Evolutionary conservation across 2,329 filamentous ascomycete genomes (phyloP).

Genomic region (Plectosphaerella sp.): DNA sequence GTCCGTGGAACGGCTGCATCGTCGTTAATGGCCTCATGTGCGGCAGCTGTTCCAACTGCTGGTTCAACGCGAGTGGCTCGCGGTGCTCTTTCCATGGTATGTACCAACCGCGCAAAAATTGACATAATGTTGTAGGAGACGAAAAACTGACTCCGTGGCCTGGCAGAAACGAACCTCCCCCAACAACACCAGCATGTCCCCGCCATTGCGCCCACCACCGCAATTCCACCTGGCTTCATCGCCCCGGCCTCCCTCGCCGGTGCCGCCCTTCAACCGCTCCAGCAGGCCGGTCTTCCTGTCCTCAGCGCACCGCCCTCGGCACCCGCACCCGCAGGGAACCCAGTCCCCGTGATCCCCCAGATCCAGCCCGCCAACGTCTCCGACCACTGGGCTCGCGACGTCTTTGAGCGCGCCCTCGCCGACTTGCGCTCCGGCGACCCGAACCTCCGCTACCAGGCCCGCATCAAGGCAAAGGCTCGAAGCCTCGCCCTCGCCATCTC

Average conservation of each 20-base stretch:
- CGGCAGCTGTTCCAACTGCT: constrained; percentile 59
- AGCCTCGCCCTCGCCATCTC: constrained; percentile 49
- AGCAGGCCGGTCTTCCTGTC: constrained; percentile 15
- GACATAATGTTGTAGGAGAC: too few species aligned
- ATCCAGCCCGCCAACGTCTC: constrained; percentile 2
- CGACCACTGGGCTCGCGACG: constrained; percentile 27
- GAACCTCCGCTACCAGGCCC: constrained; percentile 40
- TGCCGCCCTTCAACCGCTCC: constrained; percentile 19
- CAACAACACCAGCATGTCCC: constrained; percentile 27
- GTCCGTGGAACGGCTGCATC: constrained; percentile 55
- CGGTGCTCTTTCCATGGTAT: constrained; percentile 55
- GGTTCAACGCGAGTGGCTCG: constrained; percentile 58
- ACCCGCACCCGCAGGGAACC: constrained; percentile 2
- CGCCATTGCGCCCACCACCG: constrained; percentile 18
- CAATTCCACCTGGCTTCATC: constrained; percentile 16
- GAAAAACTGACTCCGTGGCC: neutral
- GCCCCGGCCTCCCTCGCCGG: constrained; percentile 22
- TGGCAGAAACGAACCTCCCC: constrained; percentile 41
- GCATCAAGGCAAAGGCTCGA: constrained; percentile 49
- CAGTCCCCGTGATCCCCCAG: constrained; percentile 5
- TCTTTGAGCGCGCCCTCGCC: constrained; percentile 40
- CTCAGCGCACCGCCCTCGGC: constrained; percentile 12
- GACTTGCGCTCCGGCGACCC: constrained; percentile 39
- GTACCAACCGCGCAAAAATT: constrained; percentile 16
- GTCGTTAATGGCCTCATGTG: constrained; percentile 57